Base-by-base conservation (phyloP, 129 eudicot species). In the Ambrosia trifida region DNA sequence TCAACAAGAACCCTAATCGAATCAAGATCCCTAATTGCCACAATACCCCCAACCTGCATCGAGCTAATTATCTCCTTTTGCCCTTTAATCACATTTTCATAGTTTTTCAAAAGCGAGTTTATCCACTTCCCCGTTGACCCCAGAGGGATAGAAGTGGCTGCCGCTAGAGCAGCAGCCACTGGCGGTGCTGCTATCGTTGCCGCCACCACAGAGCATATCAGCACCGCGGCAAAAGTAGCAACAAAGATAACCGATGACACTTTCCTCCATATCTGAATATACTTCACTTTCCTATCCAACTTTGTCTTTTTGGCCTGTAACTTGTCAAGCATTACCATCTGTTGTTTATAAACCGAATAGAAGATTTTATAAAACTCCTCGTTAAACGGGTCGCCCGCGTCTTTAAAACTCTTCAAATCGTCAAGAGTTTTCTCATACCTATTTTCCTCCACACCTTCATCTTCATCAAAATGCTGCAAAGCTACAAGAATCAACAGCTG, bases 121-220 rank as follows among this genome's bases (percentile, higher is more conserved):
- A 90, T 87, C 97, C 97, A 90, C 65, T 83, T 87, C 56, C 97
- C 97, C 95, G 88, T 85, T 36, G 97, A 90, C 2, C 95, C 95
- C 43, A 90, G 50, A 17, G 97, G 97, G 35, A 90, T 59, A 2
- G 97, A 74, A 1, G 86, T 52, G 5, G 95, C 91, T 2, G 97
- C 97, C 5, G 95, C 89, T 0, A 90, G 85, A 19, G 95, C 95
- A 1, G 95, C 91, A 2, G 95, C 95, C 38, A 90, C 89, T 0
- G 97, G 91, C 0, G 97, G 97, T 2, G 91, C 87, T 3, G 97
- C 95, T 73, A 90, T 80, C 40, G 95, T 95, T 0, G 97, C 97
- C 4, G 95, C 95, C 81, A 90, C 95, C 58, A 90, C 91, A 0
- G 97, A 90, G 56, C 97, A 90, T 50, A 90, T 87, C 71, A 90